Conservation (phyloP, 2,329 filamentous ascomycete species). For the Colletotrichum sp. region DNA sequence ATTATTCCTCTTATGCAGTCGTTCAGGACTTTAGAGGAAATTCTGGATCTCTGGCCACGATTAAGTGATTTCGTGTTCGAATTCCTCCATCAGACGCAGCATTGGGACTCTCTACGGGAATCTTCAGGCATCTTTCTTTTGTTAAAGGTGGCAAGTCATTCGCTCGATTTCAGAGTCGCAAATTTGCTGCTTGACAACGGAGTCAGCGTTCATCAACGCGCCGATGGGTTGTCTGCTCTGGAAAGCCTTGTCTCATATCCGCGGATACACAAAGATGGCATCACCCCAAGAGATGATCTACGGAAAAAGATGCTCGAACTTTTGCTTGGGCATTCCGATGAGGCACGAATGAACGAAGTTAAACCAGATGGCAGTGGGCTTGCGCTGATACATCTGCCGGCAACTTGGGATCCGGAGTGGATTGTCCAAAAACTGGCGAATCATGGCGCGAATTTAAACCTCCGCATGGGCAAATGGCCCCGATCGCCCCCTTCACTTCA, state of each 20-base stretch:
- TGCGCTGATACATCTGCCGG: not conserved
- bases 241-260: not conserved
- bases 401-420: rapidly evolving
- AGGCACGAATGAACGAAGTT: not conserved
- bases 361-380: not conserved
- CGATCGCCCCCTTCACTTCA: no score
- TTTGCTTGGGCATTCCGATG: no score
- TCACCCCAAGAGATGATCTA: no score
- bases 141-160: not conserved
- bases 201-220: not conserved
- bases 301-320: no score
- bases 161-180: rapidly evolving
- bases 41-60: not conserved
- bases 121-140: not conserved
- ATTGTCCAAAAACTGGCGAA: not conserved
- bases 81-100: not conserved
- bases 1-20: not conserved
- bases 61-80: not conserved
- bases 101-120: not conserved
- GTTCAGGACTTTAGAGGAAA: not conserved
- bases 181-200: not conserved
- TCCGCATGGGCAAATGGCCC: rapidly evolving
- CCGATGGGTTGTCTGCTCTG: not conserved
- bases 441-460: not conserved
- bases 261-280: no score